phyloP scores from a whole-genome alignment of 768 basidiomycete species.

The Trichaptum fuscoviolaceum region DNA sequence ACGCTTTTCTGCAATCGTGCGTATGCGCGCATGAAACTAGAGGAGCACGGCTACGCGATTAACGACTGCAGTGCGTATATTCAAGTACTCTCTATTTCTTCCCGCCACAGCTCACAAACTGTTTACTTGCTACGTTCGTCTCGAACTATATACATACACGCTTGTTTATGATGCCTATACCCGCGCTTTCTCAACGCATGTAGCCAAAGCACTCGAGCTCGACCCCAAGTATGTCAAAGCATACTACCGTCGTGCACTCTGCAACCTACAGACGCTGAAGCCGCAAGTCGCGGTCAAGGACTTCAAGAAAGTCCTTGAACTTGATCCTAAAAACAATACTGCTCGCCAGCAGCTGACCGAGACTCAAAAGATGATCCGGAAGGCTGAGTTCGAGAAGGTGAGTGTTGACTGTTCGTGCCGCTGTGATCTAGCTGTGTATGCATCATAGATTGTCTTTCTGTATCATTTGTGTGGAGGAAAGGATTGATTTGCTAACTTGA shows the following conservation, averaged over 20 bases:
- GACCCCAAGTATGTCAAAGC: constrained; percentile 91
- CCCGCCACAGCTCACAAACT: no score
- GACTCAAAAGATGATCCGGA: constrained; percentile 87
- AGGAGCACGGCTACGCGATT: constrained; percentile 92
- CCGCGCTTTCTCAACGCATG: constrained; percentile 3
- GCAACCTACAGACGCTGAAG: constrained; percentile 85
- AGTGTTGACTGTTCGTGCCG: constrained; percentile 7
- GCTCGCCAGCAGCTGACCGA: constrained; percentile 77
- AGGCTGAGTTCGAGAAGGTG: constrained; percentile 91
- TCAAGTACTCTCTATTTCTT: no score
- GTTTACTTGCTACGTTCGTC: background rate
- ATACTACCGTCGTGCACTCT: constrained; percentile 83
- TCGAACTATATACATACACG: background rate
- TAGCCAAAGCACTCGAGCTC: constrained; percentile 80
- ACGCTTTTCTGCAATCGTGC: constrained; percentile 95
- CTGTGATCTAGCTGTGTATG: background rate
- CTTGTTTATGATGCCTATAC: background rate
- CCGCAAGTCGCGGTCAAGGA: constrained; percentile 83
- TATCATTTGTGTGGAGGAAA: no score
- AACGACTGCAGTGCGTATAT: constrained; percentile 70
- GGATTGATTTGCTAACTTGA: no score
- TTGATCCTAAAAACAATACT: constrained; percentile 84
- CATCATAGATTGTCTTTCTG: no score
- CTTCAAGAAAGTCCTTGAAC: constrained; percentile 73
- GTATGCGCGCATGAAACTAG: constrained; percentile 85